A percentile compares a stretch with the other conserved stretches of the same genome.
phyloP scores from a whole-genome alignment of 1,284 basidiomycete genomes.

The Apiotrichum veenhuisii region DNA sequence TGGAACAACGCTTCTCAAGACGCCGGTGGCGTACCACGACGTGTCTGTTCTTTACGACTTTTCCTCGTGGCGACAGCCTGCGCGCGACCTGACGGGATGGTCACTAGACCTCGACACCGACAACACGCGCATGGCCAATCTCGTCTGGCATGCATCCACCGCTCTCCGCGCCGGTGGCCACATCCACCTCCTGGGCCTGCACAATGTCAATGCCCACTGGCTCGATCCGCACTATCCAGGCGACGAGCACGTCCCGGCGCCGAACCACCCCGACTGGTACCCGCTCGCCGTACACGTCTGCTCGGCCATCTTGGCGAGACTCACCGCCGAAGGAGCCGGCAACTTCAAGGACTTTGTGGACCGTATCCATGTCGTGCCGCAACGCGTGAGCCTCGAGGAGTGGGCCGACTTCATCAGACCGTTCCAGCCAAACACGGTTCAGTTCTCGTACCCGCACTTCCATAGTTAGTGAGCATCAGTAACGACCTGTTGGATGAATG shows the following conservation, averaged over 20 bases:
- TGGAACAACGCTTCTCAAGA: not conserved
- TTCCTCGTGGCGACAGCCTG: not conserved
- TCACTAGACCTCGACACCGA: not conserved
- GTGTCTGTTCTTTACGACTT: not conserved
- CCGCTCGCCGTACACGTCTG: constrained; percentile 1
- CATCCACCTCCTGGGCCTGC: not conserved
- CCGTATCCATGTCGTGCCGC: not conserved
- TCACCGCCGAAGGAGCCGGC: not conserved
- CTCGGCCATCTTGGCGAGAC: not conserved
- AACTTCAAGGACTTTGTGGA: constrained; percentile 1
- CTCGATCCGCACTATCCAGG: constrained; percentile 1
- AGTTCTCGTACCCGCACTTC: not conserved
- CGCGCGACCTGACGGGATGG: not conserved
- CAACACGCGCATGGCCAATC: not conserved
- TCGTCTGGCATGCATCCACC: not conserved
- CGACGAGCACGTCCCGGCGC: not conserved
- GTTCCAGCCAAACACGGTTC: not conserved
- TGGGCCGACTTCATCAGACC: constrained; percentile 1
- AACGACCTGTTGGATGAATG: not conserved
- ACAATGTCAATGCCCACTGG: not conserved
- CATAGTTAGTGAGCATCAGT: too few relatives aligned
- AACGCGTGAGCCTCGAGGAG: not conserved
- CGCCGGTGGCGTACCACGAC: not conserved
- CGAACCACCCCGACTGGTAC: constrained; percentile 4
- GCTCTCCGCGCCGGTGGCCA: not conserved